Evolutionary conservation across 768 basidiomycete genomes (phyloP).

Genomic region (Lactarius sanguifluus): DNA sequence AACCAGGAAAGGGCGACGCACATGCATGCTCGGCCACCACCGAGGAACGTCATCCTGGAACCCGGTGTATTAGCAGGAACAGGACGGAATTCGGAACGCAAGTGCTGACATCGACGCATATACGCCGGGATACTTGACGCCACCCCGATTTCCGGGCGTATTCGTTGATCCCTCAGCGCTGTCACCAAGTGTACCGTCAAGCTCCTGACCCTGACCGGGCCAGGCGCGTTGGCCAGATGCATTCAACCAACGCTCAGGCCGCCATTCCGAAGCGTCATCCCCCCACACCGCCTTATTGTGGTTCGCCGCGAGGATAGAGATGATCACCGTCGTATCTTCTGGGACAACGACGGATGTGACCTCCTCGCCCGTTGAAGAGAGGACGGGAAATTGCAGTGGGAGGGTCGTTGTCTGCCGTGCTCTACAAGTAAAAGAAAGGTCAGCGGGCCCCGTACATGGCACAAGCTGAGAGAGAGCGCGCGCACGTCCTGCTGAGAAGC

Average conservation of each 20-base stretch:
- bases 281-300: constrained; percentile 35
- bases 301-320: constrained; percentile 36
- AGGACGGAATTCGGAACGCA: not conserved
- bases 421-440: constrained; percentile 29
- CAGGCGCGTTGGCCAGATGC: constrained; percentile 10
- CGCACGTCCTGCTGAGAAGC: constrained; percentile 38
- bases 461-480: not conserved
- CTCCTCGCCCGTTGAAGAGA: not conserved
- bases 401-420: constrained; percentile 12
- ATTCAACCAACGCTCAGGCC: constrained; percentile 36
- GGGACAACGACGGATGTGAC: constrained; percentile 3
- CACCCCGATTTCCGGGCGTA: constrained; percentile 14
- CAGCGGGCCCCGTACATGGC: not conserved
- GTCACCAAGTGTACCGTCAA: constrained; percentile 21
- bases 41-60: not conserved
- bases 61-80: not conserved
- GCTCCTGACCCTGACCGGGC: not conserved
- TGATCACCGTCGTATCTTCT: constrained; percentile 31
- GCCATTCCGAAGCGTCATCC: constrained; percentile 33
- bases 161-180: not conserved
- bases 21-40: constrained; percentile 1
- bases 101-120: constrained; percentile 31
- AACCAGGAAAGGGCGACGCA: not conserved
- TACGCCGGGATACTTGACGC: constrained; percentile 30
- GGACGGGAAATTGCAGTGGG: constrained; percentile 5